Percentiles rank a stretch among this genome's conserved stretches.
phyloP scores from a whole-genome alignment of 805 yeast species.

The Zygosaccharomyces siamensis region DNA sequence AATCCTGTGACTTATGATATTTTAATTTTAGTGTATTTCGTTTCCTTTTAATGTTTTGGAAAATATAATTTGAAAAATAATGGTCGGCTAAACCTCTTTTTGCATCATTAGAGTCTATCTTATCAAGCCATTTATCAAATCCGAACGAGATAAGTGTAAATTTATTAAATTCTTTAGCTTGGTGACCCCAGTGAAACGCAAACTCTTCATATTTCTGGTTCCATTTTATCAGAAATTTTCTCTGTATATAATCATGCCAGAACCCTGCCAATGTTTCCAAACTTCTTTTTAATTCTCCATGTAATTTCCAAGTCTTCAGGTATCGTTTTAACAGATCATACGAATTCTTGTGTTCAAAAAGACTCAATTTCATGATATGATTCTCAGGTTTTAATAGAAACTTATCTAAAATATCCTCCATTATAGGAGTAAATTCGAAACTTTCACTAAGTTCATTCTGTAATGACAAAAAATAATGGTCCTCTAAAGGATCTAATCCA shows the following conservation, averaged over 20 bases:
- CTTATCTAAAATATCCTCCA: constrained; percentile 17
- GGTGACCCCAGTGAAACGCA: constrained; percentile 3
- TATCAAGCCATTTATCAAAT: constrained; percentile 19
- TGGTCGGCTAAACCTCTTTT: constrained; percentile 24
- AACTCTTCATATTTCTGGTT: constrained; percentile 6
- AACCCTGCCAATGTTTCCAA: constrained; percentile 12
- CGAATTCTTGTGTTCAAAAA: constrained; percentile 15
- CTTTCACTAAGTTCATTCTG: constrained; percentile 22
- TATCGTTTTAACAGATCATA: constrained; percentile 6
- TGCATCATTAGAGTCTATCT: constrained; percentile 15
- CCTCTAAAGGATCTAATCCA: constrained; percentile 22
- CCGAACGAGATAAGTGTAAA: constrained; percentile 16
- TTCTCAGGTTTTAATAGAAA: constrained; percentile 28
- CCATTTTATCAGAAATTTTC: constrained; percentile 16
- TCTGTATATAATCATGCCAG: constrained; percentile 16
- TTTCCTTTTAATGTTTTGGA: constrained; percentile 12
- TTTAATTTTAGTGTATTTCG: not conserved
- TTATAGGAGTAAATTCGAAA: constrained; percentile 14
- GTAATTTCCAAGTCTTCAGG: constrained; percentile 21
- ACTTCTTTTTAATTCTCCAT: constrained; percentile 9
- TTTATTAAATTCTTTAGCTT: constrained; percentile 16
- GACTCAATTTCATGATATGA: constrained; percentile 22
- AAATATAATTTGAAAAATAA: constrained; percentile 20
- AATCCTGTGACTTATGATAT: not conserved
- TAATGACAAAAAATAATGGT: constrained; percentile 19